phyloP scores from a whole-genome alignment of 2,329 filamentous ascomycete species.

The Sphaerulina populicola region DNA sequence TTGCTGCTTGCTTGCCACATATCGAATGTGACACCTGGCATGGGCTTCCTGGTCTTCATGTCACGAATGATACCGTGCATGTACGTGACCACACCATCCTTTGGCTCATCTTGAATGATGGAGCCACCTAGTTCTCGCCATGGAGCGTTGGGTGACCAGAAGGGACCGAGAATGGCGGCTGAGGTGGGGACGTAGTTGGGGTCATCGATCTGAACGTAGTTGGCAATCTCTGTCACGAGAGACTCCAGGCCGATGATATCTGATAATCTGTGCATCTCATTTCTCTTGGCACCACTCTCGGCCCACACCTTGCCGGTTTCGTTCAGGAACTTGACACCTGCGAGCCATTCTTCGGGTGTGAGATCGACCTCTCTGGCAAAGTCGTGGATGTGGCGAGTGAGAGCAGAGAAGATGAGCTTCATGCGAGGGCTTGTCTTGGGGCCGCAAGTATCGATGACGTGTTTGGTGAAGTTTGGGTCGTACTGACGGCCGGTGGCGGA shows the following conservation, averaged over 20 bases:
- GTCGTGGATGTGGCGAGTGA: conserved; percentile 68
- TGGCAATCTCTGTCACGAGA: conserved; percentile 58
- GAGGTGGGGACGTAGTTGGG: conserved; percentile 58
- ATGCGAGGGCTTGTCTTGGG: conserved; percentile 59
- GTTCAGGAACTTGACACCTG: conserved; percentile 68
- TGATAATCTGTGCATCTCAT: conserved; percentile 65
- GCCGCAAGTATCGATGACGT: conserved; percentile 65
- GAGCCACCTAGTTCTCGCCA: conserved; percentile 59
- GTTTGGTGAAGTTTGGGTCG: conserved; percentile 68
- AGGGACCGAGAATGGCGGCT: conserved; percentile 66
- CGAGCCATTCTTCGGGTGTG: conserved; percentile 67
- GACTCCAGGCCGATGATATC: conserved; percentile 68
- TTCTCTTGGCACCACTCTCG: conserved; percentile 55
- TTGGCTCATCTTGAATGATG: conserved; percentile 56
- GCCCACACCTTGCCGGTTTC: conserved; percentile 56
- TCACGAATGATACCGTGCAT: conserved; percentile 64
- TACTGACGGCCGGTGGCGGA: conserved; percentile 39
- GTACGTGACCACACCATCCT: conserved; percentile 52
- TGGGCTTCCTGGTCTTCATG: conserved; percentile 55
- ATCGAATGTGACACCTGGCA: conserved; percentile 62
- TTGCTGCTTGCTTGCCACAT: conserved; percentile 72
- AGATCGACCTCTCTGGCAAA: conserved; percentile 71
- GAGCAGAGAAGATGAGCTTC: conserved; percentile 53
- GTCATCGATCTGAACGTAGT: conserved; percentile 53
- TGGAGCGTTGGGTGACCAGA: conserved; percentile 64